Conservation (phyloP, 108 stramenopile genomes). For the Pseudonitzschia delicatissima region DNA sequence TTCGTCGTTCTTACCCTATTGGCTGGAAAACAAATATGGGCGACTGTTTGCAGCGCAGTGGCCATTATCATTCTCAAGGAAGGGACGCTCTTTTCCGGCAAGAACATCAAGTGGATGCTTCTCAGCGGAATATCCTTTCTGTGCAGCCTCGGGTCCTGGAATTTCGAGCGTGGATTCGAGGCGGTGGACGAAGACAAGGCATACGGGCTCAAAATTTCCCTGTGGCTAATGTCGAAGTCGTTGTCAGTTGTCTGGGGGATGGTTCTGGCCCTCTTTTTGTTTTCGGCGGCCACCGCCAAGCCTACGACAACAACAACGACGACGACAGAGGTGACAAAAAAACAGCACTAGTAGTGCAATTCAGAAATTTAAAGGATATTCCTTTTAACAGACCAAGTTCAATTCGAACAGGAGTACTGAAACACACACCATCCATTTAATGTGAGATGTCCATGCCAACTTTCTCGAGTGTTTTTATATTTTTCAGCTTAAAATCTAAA, state of each 20-base stretch:
- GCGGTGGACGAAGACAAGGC: not conserved
- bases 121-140: not conserved
- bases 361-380: no score
- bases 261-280: not conserved
- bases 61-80: conserved; percentile 8
- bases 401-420: no score
- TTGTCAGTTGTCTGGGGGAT: not conserved
- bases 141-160: not conserved
- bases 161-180: not conserved
- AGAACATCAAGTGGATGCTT: conserved; percentile 7
- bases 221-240: conserved; percentile 1
- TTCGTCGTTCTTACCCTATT: not conserved
- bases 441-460: no score
- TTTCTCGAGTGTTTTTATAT: no score
- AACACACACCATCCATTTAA: no score
- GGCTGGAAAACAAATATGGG: not conserved
- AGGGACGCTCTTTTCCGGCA: conserved; percentile 1
- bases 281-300: not conserved
- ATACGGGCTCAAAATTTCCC: not conserved
- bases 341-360: no score
- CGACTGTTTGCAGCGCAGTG: not conserved
- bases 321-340: not conserved
- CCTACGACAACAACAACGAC: not conserved
- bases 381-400: no score
- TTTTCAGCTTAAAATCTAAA: no score